Evolutionary conservation across 495 filamentous ascomycete species (phyloP).

Genomic region (Penicillium verhagenii): DNA sequence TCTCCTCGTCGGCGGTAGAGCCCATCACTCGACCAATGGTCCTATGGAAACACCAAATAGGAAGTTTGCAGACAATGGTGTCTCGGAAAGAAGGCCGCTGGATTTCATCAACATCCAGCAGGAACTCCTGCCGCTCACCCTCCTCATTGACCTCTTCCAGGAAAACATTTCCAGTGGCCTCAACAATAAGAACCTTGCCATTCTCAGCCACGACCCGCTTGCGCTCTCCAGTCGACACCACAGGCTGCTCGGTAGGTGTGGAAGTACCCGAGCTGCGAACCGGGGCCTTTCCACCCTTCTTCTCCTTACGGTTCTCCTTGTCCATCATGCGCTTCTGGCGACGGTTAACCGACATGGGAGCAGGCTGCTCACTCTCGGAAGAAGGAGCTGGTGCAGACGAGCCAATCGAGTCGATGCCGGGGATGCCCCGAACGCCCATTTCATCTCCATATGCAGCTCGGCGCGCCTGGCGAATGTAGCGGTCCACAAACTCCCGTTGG

Average conservation of each 20-base stretch:
- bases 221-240: constrained; percentile 63
- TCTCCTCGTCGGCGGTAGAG: constrained; percentile 17
- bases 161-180: constrained; percentile 87
- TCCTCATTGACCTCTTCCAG: constrained; percentile 87
- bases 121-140: constrained; percentile 74
- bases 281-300: constrained; percentile 36
- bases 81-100: constrained; percentile 62
- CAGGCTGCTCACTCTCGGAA: constrained; percentile 36
- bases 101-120: constrained; percentile 76
- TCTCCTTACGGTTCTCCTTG: constrained; percentile 71
- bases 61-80: constrained; percentile 68
- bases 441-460: constrained; percentile 87
- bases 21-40: constrained; percentile 56
- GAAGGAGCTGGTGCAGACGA: constrained; percentile 36
- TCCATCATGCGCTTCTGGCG: constrained; percentile 86
- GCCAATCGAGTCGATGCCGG: constrained; percentile 58
- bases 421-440: constrained; percentile 60
- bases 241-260: constrained; percentile 43
- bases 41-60: constrained; percentile 60
- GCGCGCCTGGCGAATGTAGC: constrained; percentile 88
- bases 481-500: constrained; percentile 83
- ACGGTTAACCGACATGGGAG: constrained; percentile 68
- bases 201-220: constrained; percentile 89
- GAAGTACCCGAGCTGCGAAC: constrained; percentile 45
- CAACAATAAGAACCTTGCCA: constrained; percentile 90